Evolutionary conservation across 148 eudicot genomes (phyloP).

Genomic region (Cornus kousa): DNA sequence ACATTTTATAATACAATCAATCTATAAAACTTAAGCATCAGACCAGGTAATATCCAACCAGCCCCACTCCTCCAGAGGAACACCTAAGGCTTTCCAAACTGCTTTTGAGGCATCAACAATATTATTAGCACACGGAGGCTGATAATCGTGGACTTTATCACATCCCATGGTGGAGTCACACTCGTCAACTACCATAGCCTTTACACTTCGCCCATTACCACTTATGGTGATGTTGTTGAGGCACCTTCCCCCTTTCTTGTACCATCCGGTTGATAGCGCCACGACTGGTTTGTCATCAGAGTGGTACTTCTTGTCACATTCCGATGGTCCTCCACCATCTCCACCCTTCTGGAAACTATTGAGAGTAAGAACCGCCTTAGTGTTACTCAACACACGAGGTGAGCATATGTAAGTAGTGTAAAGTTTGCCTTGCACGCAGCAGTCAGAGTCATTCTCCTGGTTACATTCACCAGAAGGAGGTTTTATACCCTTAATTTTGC

Average conservation of each 20-base stretch:
- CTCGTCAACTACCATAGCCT: conserved; percentile 45
- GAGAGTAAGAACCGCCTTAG: conserved; percentile 32
- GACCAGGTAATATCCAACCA: conserved; percentile 33
- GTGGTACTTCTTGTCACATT: conserved; percentile 37
- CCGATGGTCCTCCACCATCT: conserved; percentile 37
- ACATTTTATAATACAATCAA: neutral
- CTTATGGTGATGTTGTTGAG: conserved; percentile 24
- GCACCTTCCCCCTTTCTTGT: conserved; percentile 25
- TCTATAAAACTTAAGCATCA: conserved; percentile 19
- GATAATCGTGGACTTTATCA: conserved; percentile 35
- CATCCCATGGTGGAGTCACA: conserved; percentile 44
- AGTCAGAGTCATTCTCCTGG: conserved; percentile 19
- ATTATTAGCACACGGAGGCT: conserved; percentile 32
- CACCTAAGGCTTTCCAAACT: conserved; percentile 37
- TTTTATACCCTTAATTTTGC: conserved; percentile 19
- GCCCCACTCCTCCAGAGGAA: conserved; percentile 22
- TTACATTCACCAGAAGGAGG: conserved; percentile 31
- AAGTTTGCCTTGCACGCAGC: conserved; percentile 26
- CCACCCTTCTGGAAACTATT: conserved; percentile 36
- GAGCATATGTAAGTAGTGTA: conserved; percentile 43
- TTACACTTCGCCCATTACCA: conserved; percentile 27
- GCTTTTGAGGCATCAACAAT: conserved; percentile 42
- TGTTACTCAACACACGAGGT: conserved; percentile 22
- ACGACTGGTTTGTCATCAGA: conserved; percentile 30
- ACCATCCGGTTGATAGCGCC: conserved; percentile 60